Percentiles rank a stretch among this genome's conserved stretches.
These are phyloP conservation scores for Barnettozyma siamensis DNA, from an alignment of 805 yeast species.

Conservation along the genomic window DNA sequence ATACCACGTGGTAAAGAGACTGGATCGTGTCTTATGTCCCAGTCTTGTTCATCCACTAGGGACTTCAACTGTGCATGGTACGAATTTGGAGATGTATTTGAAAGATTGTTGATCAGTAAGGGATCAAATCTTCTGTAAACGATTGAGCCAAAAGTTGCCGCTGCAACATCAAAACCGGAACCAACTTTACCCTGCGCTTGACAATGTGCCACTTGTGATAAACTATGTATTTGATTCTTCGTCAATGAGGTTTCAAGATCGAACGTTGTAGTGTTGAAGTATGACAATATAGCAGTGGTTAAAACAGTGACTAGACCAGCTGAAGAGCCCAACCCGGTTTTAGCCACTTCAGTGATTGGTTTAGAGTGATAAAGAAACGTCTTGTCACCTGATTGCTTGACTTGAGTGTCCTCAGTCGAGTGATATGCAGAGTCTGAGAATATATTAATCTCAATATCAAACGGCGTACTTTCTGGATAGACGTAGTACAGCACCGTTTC, in stretches of 20 bases:
- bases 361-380: slow-evolving; percentile 54
- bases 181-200: slow-evolving; percentile 94
- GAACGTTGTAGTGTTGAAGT: slow-evolving; percentile 33
- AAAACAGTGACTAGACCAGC: slow-evolving; percentile 88
- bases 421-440: slow-evolving; percentile 89
- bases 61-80: slow-evolving; percentile 28
- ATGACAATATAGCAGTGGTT: slow-evolving; percentile 59
- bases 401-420: slow-evolving; percentile 51
- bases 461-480: slow-evolving; percentile 17
- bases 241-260: slow-evolving; percentile 24
- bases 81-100: slow-evolving; percentile 8
- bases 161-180: slow-evolving; percentile 95
- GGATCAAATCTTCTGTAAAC: slow-evolving; percentile 75
- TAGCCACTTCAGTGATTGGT: slow-evolving; percentile 69
- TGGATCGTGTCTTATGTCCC: slow-evolving; percentile 54
- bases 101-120: slow-evolving; percentile 34
- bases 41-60: slow-evolving; percentile 40
- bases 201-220: slow-evolving; percentile 88
- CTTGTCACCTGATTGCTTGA: slow-evolving; percentile 30
- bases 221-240: slow-evolving; percentile 56
- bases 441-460: slow-evolving; percentile 44
- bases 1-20: slow-evolving; percentile 66
- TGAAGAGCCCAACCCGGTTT: slow-evolving; percentile 94
- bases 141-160: slow-evolving; percentile 90
- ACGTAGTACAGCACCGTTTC: slow-evolving; percentile 50